Evolutionary conservation across 305 asterid species (phyloP).

Genomic region (Andrographis paniculata): DNA sequence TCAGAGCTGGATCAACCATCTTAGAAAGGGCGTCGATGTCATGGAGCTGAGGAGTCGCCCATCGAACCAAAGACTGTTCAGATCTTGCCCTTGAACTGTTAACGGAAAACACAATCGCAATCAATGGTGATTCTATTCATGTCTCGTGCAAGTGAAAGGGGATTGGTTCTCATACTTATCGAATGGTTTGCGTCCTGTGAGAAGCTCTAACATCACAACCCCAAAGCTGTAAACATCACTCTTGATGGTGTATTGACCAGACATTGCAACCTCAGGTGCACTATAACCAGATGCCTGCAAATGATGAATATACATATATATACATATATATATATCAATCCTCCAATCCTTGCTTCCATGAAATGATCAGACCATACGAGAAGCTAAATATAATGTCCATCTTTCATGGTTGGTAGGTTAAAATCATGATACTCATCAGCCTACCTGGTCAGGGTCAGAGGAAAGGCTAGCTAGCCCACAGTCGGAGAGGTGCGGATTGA

Average conservation of each 20-base stretch:
- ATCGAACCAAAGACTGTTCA: conserved; percentile 69
- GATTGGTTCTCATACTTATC: conserved; percentile 53
- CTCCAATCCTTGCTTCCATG: background rate
- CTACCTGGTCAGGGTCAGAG: conserved; percentile 67
- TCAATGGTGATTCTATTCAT: too few relatives aligned
- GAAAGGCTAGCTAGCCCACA: conserved; percentile 71
- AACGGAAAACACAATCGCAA: too few relatives aligned
- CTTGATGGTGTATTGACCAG: conserved; percentile 82
- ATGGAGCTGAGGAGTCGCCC: conserved; percentile 85
- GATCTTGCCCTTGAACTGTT: conserved; percentile 59
- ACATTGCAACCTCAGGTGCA: conserved; percentile 95
- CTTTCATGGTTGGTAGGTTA: too few relatives aligned
- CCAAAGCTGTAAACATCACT: conserved; percentile 91
- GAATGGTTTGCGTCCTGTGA: conserved; percentile 80
- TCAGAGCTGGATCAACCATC: conserved; percentile 77
- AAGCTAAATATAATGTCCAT: too few relatives aligned
- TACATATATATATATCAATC: background rate
- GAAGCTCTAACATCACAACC: conserved; percentile 71
- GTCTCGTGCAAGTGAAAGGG: too few relatives aligned
- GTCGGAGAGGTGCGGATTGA: conserved; percentile 94
- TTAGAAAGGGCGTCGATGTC: conserved; percentile 73
- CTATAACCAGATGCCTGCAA: conserved; percentile 72
- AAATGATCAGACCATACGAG: background rate
- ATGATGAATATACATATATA: conserved; percentile 2
- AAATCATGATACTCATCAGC: background rate